These are phyloP conservation scores for Penicillium longicatenatum DNA, from an alignment of 495 filamentous ascomycete species.

Conservation along the genomic window DNA sequence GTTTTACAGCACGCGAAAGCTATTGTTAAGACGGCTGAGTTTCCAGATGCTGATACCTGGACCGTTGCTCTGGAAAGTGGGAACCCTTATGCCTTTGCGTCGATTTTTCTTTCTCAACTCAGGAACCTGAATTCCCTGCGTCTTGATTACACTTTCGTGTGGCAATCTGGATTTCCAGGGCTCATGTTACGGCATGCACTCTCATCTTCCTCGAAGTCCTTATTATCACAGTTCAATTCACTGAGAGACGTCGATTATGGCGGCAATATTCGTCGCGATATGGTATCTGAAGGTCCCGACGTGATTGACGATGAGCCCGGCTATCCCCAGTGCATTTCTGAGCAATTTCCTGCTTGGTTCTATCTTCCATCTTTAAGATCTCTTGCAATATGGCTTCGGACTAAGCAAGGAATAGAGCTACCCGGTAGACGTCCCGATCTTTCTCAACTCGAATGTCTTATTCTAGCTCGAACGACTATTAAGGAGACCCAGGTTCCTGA, in stretches of 20 bases:
- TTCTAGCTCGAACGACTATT: slow-evolving; percentile 11
- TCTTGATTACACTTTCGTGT: slow-evolving; percentile 19
- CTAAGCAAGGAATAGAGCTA: slow-evolving; percentile 10
- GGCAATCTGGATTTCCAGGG: slow-evolving; percentile 18
- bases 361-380: slow-evolving; percentile 9
- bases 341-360: slow-evolving; percentile 17
- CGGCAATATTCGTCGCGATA: slow-evolving; percentile 10
- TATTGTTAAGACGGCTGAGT: slow-evolving; percentile 11
- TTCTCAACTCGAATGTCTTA: slow-evolving; percentile 6
- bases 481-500: slow-evolving; percentile 4
- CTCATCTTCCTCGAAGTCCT: too few relatives aligned
- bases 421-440: slow-evolving; percentile 1
- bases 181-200: slow-evolving; percentile 20
- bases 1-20: slow-evolving; percentile 10
- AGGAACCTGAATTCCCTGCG: slow-evolving; percentile 7
- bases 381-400: slow-evolving; percentile 14
- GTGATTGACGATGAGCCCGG: slow-evolving; percentile 11
- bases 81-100: slow-evolving; percentile 16
- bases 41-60: slow-evolving; percentile 13
- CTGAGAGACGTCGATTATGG: slow-evolving; percentile 13
- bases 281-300: neutral
- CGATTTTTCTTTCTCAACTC: slow-evolving; percentile 17
- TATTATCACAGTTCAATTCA: slow-evolving; percentile 10
- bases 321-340: slow-evolving; percentile 13
- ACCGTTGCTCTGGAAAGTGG: slow-evolving; percentile 11